A percentile compares a stretch with the other conserved stretches of the same genome.
Evolutionary conservation across 129 eudicot species (phyloP).

Genomic region (Smallanthus sonchifolius): DNA sequence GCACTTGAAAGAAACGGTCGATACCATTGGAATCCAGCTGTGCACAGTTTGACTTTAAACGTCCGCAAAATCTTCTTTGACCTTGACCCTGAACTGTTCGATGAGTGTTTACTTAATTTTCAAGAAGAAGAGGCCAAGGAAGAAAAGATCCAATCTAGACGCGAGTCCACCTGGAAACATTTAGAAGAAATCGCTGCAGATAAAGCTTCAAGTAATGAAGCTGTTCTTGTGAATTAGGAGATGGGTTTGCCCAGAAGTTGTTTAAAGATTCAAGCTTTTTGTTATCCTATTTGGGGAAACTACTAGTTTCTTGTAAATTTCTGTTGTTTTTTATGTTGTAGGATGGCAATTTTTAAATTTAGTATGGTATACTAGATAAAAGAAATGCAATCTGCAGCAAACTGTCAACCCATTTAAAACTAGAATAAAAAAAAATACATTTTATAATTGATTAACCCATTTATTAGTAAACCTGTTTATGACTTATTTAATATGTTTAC

Average conservation of each 20-base stretch:
- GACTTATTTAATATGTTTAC: too few relatives aligned
- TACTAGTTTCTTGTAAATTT: slow-evolving; percentile 34
- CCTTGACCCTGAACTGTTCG: slow-evolving; percentile 70
- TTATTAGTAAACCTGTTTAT: too few relatives aligned
- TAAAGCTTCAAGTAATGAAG: slow-evolving; percentile 53
- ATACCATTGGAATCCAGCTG: slow-evolving; percentile 89
- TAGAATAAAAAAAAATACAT: too few relatives aligned
- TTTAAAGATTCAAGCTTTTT: slow-evolving; percentile 22
- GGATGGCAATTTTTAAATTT: slow-evolving; percentile 22
- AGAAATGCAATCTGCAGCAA: slow-evolving; percentile 16
- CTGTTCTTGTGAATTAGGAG: slow-evolving; percentile 52
- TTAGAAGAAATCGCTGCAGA: slow-evolving; percentile 58
- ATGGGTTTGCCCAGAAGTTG: slow-evolving; percentile 10
- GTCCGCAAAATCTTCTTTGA: slow-evolving; percentile 75
- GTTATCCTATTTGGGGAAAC: slow-evolving; percentile 24
- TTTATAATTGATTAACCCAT: too few relatives aligned
- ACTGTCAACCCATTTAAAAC: not conserved
- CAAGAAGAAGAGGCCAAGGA: slow-evolving; percentile 72
- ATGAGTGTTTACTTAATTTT: slow-evolving; percentile 67
- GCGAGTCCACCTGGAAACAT: slow-evolving; percentile 67
- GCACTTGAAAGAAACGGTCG: slow-evolving; percentile 71
- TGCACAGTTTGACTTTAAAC: slow-evolving; percentile 71
- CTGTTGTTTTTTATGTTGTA: slow-evolving; percentile 31
- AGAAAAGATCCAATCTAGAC: slow-evolving; percentile 53
- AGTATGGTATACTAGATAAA: slow-evolving; percentile 27